Evolutionary conservation across 192 early-diverging fungal genomes (phyloP), one percentile per base, ranked within the genome.

Genomic region (Gonapodya prolifera): DNA sequence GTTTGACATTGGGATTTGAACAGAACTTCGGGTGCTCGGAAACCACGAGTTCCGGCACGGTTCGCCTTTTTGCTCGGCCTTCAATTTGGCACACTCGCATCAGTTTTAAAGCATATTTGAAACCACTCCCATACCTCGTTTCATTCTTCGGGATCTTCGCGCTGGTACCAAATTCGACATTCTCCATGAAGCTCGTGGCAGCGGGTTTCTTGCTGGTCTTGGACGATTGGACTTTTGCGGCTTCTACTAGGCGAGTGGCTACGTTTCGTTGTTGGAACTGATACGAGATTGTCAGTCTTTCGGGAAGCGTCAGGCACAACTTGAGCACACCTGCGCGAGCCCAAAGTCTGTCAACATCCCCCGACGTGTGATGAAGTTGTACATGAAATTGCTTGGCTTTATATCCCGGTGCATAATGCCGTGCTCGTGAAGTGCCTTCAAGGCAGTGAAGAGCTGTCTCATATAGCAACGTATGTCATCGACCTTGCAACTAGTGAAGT

Each of bases 301-400:
- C 1, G 33, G 0, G 1, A 1, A 2, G 17, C 61, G 18, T 34
- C 69, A 0, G 34, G 34, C 30, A 70, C 35, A 0, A 0, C 17
- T 70, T 32, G 32, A 0, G 2, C 61, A 29, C 35, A 81, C 84
- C 80, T 98, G 90, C 34, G 94, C 94, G 34, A 98, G 83, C 1
- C 96, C 96, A 90, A 98, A 97, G 79, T 98, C 96, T 0, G 94
- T 92, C 29, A 98, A 80, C 17, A 94, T 88, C 1, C 96, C 96
- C 0, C 88, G 94, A 29, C 86, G 84, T 16, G 80, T 79, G n/a
- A 82, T 77, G 0, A 86, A 77, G 71, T 92, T 87, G 81, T 91
- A 98, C n/a, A 98, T 85, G 82, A 98, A 98, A 78, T 98, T 98
- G 70, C 89, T 90, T 1, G 96, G 96, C 79, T 98, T 98, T 77